Percentiles rank a stretch among this genome's conserved stretches.
Conservation (phyloP, 2,329 filamentous ascomycete species). For the Aureobasidium pullulans region DNA sequence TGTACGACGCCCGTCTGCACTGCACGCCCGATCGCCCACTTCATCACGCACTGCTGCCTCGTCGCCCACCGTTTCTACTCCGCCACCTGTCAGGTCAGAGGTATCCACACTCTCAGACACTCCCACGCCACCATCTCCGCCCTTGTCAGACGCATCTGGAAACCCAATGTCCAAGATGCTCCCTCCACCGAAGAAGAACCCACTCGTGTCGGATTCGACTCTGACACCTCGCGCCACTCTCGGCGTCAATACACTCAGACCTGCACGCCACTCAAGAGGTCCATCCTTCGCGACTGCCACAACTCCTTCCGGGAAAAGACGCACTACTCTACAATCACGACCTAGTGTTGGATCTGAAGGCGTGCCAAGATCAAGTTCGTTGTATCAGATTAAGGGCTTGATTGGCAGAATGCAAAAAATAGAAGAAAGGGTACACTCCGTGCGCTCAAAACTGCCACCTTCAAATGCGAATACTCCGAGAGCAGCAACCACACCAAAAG, state of each 20-base stretch:
- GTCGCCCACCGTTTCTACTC: constrained; percentile 83
- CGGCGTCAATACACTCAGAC: constrained; percentile 34
- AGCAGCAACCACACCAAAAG: constrained; percentile 54
- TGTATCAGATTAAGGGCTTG: constrained; percentile 86
- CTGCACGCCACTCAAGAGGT: constrained; percentile 46
- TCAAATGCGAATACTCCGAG: constrained; percentile 71
- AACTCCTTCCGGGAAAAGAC: constrained; percentile 34
- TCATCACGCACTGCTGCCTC: constrained; percentile 75
- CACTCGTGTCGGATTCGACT: constrained; percentile 45
- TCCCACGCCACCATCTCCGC: constrained; percentile 84
- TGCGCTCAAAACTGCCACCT: constrained; percentile 82
- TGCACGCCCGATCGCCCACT: constrained; percentile 53
- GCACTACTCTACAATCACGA: constrained; percentile 39
- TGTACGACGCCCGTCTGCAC: constrained; percentile 4
- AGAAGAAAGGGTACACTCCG: constrained; percentile 86
- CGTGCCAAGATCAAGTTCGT: constrained; percentile 59
- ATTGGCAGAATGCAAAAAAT: constrained; percentile 97
- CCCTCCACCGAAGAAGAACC: constrained; percentile 31
- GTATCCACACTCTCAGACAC: constrained; percentile 56
- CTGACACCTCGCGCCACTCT: constrained; percentile 46
- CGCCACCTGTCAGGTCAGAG: constrained; percentile 61
- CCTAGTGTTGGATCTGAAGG: constrained; percentile 23
- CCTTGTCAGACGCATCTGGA: constrained; percentile 77
- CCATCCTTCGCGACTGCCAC: constrained; percentile 44
- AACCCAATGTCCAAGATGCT: constrained; percentile 39